Conservation (phyloP, 352 stramenopile genomes). For the Phytophthora agathidicida region DNA sequence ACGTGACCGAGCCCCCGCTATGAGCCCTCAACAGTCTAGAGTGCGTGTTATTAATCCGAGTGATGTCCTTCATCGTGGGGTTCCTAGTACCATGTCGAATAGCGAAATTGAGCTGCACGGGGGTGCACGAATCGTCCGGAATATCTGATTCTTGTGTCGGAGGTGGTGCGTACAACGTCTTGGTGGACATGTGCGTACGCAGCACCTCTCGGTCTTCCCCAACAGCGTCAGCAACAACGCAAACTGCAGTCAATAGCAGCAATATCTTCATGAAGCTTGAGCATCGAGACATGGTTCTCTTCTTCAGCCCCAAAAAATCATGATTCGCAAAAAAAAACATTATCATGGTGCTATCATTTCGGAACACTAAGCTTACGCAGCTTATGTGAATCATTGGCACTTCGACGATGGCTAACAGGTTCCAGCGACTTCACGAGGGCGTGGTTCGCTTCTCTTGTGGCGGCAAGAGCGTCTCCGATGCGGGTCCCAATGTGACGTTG, state of each 20-base stretch:
- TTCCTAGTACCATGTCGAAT: slow-evolving; percentile 81
- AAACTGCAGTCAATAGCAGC: slow-evolving; percentile 17
- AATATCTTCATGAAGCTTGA: slow-evolving; percentile 4
- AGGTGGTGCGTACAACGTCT: slow-evolving; percentile 65
- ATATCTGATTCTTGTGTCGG: slow-evolving; percentile 8
- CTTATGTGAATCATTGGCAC: background rate
- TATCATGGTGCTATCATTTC: slow-evolving; percentile 12
- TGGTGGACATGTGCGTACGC: slow-evolving; percentile 76
- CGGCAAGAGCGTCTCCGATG: background rate
- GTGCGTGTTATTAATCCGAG: slow-evolving; percentile 50
- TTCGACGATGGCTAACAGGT: slow-evolving; percentile 38
- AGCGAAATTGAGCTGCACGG: slow-evolving; percentile 79
- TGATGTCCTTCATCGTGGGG: slow-evolving; percentile 83
- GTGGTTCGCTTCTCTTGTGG: slow-evolving; percentile 53
- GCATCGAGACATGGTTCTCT: slow-evolving; percentile 8
- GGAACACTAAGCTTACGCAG: background rate
- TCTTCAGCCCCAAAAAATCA: background rate
- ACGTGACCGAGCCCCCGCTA: slow-evolving; percentile 8
- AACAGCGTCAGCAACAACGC: background rate
- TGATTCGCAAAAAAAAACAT: background rate
- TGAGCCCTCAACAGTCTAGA: slow-evolving; percentile 37
- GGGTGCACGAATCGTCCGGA: slow-evolving; percentile 33
- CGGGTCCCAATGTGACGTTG: slow-evolving; percentile 58
- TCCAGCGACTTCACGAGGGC: slow-evolving; percentile 42
- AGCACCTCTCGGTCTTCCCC: slow-evolving; percentile 38